A percentile compares a stretch with the other conserved stretches of the same genome.
Conservation (phyloP, 2,329 filamentous ascomycete species). For the Cadophora sp. region DNA sequence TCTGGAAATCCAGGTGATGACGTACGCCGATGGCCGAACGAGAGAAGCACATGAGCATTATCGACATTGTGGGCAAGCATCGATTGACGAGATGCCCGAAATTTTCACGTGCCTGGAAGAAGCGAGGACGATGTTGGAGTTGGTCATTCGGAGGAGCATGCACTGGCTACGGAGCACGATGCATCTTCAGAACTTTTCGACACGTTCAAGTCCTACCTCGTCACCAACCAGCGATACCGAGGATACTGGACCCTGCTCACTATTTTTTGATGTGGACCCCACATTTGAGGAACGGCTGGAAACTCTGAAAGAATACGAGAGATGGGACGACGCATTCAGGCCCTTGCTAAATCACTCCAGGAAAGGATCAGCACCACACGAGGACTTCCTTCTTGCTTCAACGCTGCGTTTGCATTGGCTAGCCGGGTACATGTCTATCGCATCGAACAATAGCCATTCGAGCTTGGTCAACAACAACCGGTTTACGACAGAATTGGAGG, state of each 20-base stretch:
- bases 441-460: constrained; percentile 28
- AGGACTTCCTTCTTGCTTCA: constrained; percentile 29
- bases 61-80: constrained; percentile 25
- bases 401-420: constrained; percentile 34
- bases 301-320: constrained; percentile 36
- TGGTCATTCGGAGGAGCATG: constrained; percentile 36
- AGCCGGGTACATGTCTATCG: constrained; percentile 33
- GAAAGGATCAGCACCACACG: constrained; percentile 22
- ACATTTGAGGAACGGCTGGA: constrained; percentile 32
- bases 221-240: constrained; percentile 21
- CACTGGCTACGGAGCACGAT: constrained; percentile 37
- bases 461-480: constrained; percentile 26
- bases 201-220: constrained; percentile 6
- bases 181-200: constrained; percentile 34
- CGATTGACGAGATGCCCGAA: constrained; percentile 35
- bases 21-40: constrained; percentile 29
- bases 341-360: constrained; percentile 31
- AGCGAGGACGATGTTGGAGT: constrained; percentile 30
- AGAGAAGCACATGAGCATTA: constrained; percentile 33
- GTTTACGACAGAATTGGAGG: constrained; percentile 28
- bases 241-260: constrained; percentile 17
- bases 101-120: constrained; percentile 29
- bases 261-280: constrained; percentile 37
- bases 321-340: constrained; percentile 36
- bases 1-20: constrained; percentile 33